Conservation (phyloP, 257 asterid genomes). For the Apocynum venetum region DNA sequence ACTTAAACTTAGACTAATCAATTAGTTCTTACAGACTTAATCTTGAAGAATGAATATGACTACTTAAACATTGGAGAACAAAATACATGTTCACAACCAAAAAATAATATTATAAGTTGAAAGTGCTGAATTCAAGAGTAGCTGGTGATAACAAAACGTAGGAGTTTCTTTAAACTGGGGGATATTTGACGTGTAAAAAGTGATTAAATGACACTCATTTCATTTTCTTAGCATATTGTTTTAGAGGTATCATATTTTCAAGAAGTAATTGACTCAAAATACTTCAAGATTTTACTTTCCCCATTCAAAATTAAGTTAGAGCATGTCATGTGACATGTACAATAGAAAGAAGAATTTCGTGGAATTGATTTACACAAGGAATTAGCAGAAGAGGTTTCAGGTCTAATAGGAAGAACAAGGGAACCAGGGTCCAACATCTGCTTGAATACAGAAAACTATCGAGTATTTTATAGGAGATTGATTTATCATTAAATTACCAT, state of each 20-base stretch:
- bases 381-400: neutral
- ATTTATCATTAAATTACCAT: neutral
- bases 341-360: neutral
- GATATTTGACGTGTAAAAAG: neutral
- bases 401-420: neutral
- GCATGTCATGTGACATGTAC: neutral
- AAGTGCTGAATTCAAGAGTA: neutral
- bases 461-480: neutral
- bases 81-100: neutral
- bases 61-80: neutral
- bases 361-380: neutral
- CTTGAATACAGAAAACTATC: neutral
- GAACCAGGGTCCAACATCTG: neutral
- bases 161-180: neutral
- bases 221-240: neutral
- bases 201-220: neutral
- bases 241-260: neutral
- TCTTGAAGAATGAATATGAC: neutral
- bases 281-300: neutral
- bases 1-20: too few species aligned
- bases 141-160: neutral
- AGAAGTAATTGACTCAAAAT: neutral
- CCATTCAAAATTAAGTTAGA: neutral
- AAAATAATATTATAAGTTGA: neutral
- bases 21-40: neutral